These are phyloP conservation scores for Daldinia grandis DNA, from an alignment of 495 filamentous ascomycete genomes.

Conservation along the genomic window DNA sequence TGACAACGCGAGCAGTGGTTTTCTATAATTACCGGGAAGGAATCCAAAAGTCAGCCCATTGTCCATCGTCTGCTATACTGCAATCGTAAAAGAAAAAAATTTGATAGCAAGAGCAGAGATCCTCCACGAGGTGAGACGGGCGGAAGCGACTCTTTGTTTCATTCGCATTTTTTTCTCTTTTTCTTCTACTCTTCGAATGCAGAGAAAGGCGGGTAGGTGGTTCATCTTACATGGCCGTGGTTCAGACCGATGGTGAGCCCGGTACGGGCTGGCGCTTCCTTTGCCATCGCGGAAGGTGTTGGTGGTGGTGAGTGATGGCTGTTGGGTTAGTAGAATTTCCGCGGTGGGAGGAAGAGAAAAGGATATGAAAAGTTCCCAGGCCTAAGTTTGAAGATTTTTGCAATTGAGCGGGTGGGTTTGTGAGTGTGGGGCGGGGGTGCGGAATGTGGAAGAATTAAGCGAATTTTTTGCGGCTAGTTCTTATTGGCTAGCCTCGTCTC, in stretches of 20 bases:
- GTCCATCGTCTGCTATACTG: conserved; percentile 49
- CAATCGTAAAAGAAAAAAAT: conserved; percentile 42
- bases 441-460: conserved; percentile 28
- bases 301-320: conserved; percentile 35
- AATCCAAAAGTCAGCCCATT: conserved; percentile 54
- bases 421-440: conserved; percentile 32
- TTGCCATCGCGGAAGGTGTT: conserved; percentile 47
- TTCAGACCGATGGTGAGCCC: conserved; percentile 86
- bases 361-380: conserved; percentile 17
- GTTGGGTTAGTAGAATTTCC: conserved; percentile 45
- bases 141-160: conserved; percentile 42
- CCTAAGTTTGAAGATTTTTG: conserved; percentile 36
- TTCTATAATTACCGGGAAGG: conserved; percentile 68
- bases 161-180: conserved; percentile 1
- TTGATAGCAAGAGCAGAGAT: conserved; percentile 58
- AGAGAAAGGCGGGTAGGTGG: conserved; percentile 8
- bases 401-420: conserved; percentile 35
- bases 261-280: conserved; percentile 64
- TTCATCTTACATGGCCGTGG: conserved; percentile 79
- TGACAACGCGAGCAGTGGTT: conserved; percentile 85
- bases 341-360: conserved; percentile 24
- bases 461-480: conserved; percentile 4
- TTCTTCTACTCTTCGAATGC: background rate
- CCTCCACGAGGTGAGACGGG: conserved; percentile 69
- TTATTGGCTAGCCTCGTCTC: conserved; percentile 35